A percentile compares a stretch with the other conserved stretches of the same genome.
Conservation (phyloP, 148 eudicot genomes). For the Chenopodium berlandieri region DNA sequence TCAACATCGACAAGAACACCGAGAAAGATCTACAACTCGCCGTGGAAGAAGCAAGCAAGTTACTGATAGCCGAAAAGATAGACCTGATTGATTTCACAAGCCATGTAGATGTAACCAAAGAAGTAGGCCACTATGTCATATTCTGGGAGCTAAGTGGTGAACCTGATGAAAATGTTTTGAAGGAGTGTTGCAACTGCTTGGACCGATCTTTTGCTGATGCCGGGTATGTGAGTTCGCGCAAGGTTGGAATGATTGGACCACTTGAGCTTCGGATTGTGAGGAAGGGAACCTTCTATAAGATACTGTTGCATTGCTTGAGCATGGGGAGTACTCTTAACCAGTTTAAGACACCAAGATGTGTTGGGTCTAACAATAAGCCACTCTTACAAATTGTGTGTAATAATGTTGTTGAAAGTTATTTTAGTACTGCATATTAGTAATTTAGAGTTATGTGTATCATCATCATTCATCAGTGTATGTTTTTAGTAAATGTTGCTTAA, state of each 20-base stretch:
- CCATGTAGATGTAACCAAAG: conserved; percentile 44
- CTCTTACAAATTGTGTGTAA: conserved; percentile 52
- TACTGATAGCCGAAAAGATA: conserved; percentile 47
- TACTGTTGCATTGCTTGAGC: conserved; percentile 59
- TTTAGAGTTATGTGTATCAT: not conserved
- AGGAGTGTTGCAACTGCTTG: conserved; percentile 66
- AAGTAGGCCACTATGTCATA: conserved; percentile 77
- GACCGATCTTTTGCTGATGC: conserved; percentile 71
- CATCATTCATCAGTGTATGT: not conserved
- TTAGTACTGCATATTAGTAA: conserved; percentile 61
- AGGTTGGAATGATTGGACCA: conserved; percentile 59
- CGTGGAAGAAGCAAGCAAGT: conserved; percentile 63
- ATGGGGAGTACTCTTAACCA: conserved; percentile 75
- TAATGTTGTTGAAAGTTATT: conserved; percentile 55
- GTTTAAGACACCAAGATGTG: conserved; percentile 86
- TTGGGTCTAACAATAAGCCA: conserved; percentile 42
- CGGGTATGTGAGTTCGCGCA: conserved; percentile 72
- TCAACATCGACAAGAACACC: conserved; percentile 96
- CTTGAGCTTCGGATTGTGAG: conserved; percentile 65
- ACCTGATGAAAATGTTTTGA: conserved; percentile 45
- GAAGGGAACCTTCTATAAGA: conserved; percentile 75
- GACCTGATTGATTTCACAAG: conserved; percentile 87
- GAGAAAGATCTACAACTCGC: conserved; percentile 78
- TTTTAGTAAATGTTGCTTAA: not conserved
- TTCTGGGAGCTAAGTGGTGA: conserved; percentile 84